These are phyloP conservation scores for Colletotrichum orbiculare DNA, from an alignment of 2,329 filamentous ascomycete species.

Conservation along the genomic window DNA sequence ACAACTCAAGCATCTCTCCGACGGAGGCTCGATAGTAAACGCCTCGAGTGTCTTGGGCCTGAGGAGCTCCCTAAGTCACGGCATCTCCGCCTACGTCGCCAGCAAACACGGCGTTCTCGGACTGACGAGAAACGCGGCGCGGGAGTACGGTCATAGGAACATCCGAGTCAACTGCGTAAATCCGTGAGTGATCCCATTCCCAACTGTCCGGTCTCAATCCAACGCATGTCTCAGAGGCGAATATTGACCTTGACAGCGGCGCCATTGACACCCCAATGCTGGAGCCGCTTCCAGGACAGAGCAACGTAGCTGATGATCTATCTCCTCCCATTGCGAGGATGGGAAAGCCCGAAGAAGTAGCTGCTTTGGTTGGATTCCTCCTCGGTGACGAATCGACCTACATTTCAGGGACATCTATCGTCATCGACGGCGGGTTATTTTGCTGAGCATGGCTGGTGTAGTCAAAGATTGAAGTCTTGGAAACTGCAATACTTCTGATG, in stretches of 20 bases:
- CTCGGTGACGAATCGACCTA: not conserved
- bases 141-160: conserved; percentile 6
- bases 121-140: conserved; percentile 8
- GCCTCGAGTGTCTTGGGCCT: conserved; percentile 38
- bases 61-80: not conserved
- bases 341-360: not conserved
- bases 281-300: not conserved
- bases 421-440: not conserved
- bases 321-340: not conserved
- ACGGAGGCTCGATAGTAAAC: conserved; percentile 59
- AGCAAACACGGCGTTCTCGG: conserved; percentile 21
- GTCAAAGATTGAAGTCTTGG: too few species aligned
- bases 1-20: conserved; percentile 46
- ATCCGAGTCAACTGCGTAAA: conserved; percentile 17
- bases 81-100: not conserved
- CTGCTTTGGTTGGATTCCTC: not conserved
- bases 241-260: not conserved
- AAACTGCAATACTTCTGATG: too few species aligned
- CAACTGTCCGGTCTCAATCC: not conserved
- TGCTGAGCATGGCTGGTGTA: not conserved
- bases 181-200: not conserved
- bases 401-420: not conserved
- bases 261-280: conserved; percentile 2
- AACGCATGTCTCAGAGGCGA: too few species aligned
- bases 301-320: not conserved